Evolutionary conservation across 1,284 basidiomycete genomes (phyloP).

Genomic region (Rhodotorula sp.): DNA sequence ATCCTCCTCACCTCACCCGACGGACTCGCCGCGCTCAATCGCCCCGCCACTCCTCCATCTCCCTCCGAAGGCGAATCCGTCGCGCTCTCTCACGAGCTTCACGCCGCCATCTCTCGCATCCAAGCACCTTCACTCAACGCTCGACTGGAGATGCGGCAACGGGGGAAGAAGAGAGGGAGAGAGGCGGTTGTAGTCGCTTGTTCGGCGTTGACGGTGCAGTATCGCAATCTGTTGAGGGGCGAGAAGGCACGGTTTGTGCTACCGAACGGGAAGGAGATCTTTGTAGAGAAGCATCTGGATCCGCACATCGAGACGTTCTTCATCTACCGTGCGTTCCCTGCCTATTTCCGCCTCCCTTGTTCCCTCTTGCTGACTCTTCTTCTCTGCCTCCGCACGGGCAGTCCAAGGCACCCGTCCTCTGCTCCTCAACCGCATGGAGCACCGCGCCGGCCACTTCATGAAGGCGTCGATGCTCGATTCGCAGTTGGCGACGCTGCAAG

Average conservation of each 20-base stretch:
- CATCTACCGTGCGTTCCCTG: conserved; percentile 58
- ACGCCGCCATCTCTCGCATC: conserved; percentile 36
- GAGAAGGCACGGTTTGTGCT: conserved; percentile 12
- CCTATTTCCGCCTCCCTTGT: not conserved
- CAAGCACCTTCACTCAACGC: conserved; percentile 26
- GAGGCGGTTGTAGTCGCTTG: conserved; percentile 74
- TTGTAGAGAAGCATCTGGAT: conserved; percentile 37
- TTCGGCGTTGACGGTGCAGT: conserved; percentile 76
- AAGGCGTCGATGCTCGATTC: conserved; percentile 81
- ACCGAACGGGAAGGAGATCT: conserved; percentile 14
- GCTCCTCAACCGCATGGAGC: conserved; percentile 66
- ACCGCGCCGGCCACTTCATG: conserved; percentile 80
- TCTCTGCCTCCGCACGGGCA: conserved; percentile 8
- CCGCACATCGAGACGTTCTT: conserved; percentile 66
- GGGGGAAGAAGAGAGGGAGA: conserved; percentile 43
- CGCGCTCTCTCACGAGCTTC: conserved; percentile 51
- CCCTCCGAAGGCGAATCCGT: conserved; percentile 15
- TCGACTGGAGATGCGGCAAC: conserved; percentile 29
- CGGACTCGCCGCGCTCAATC: conserved; percentile 31
- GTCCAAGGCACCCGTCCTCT: conserved; percentile 65
- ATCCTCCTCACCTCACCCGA: conserved; percentile 43
- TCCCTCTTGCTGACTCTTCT: not conserved
- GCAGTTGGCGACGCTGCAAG: conserved; percentile 74
- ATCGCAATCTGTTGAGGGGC: conserved; percentile 78
- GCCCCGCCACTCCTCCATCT: not conserved